These are phyloP conservation scores for Chaetomium globosum DNA, from an alignment of 2,329 filamentous ascomycete genomes.

Conservation along the genomic window DNA sequence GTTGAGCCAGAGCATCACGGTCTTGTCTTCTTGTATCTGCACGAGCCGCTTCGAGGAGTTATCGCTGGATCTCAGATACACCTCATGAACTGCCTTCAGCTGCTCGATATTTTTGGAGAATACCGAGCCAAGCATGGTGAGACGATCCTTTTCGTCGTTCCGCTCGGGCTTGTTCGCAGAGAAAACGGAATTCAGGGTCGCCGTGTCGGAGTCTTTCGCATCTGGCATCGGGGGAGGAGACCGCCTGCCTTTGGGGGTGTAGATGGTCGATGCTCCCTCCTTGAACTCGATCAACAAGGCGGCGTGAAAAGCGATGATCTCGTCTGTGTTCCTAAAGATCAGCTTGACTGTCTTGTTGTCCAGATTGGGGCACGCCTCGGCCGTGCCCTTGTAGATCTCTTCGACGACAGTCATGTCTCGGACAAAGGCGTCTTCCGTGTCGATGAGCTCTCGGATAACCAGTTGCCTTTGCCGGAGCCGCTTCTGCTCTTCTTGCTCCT, in stretches of 20 bases:
- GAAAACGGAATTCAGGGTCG: conserved; percentile 42
- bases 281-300: conserved; percentile 79
- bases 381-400: conserved; percentile 96
- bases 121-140: conserved; percentile 55
- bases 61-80: conserved; percentile 65
- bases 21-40: conserved; percentile 64
- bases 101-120: conserved; percentile 61
- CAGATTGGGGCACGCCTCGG: conserved; percentile 76
- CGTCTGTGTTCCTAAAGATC: conserved; percentile 89
- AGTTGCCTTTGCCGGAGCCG: conserved; percentile 79
- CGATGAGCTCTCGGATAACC: conserved; percentile 86
- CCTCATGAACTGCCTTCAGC: conserved; percentile 64
- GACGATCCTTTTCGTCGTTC: conserved; percentile 56
- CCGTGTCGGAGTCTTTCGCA: conserved; percentile 39
- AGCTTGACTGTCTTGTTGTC: conserved; percentile 82
- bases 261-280: conserved; percentile 75
- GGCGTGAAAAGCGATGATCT: conserved; percentile 85
- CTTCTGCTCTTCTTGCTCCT: conserved; percentile 62
- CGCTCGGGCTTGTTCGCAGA: conserved; percentile 47
- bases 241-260: conserved; percentile 63
- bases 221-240: conserved; percentile 48
- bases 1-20: conserved; percentile 80
- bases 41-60: conserved; percentile 63
- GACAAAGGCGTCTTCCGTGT: conserved; percentile 89
- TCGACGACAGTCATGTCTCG: conserved; percentile 96